Evolutionary conservation across 2,329 filamentous ascomycete genomes (phyloP).

Genomic region (Didymella pinodella): DNA sequence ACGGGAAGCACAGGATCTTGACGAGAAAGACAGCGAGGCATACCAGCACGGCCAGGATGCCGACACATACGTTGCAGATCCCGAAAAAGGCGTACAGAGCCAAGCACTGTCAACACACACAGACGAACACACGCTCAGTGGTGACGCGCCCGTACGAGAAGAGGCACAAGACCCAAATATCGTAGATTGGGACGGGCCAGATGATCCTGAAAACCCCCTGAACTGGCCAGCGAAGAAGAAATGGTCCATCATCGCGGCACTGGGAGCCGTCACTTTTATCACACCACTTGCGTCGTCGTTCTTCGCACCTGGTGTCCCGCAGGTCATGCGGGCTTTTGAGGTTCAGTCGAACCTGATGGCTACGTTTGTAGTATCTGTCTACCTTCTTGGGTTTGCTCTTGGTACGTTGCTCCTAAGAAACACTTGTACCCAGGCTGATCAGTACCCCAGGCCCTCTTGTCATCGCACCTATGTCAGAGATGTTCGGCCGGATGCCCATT

Average conservation of each 20-base stretch:
- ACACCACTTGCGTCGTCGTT: slow-evolving; percentile 51
- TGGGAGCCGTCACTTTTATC: slow-evolving; percentile 50
- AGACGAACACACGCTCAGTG: slow-evolving; percentile 36
- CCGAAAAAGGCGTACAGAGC: slow-evolving; percentile 41
- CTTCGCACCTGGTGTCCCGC: slow-evolving; percentile 68
- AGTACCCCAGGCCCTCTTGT: slow-evolving; percentile 42
- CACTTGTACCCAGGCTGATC: neutral
- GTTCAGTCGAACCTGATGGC: slow-evolving; percentile 43
- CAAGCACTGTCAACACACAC: slow-evolving; percentile 35
- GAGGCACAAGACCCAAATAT: slow-evolving; percentile 38
- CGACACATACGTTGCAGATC: slow-evolving; percentile 34
- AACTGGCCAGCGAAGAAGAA: slow-evolving; percentile 51
- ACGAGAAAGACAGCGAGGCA: slow-evolving; percentile 34
- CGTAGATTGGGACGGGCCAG: slow-evolving; percentile 46
- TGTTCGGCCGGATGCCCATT: slow-evolving; percentile 45
- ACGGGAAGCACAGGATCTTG: slow-evolving; percentile 30
- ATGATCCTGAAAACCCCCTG: slow-evolving; percentile 51
- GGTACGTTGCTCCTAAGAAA: neutral
- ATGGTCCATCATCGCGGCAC: slow-evolving; percentile 46
- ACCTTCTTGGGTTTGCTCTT: slow-evolving; percentile 50
- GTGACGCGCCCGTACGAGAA: slow-evolving; percentile 15
- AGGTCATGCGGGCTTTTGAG: slow-evolving; percentile 50
- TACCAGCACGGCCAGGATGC: slow-evolving; percentile 41
- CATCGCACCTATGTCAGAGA: slow-evolving; percentile 49
- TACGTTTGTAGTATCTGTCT: slow-evolving; percentile 51